Conservation (phyloP, 495 filamentous ascomycete genomes). For the Aspergillus mulundensis region DNA sequence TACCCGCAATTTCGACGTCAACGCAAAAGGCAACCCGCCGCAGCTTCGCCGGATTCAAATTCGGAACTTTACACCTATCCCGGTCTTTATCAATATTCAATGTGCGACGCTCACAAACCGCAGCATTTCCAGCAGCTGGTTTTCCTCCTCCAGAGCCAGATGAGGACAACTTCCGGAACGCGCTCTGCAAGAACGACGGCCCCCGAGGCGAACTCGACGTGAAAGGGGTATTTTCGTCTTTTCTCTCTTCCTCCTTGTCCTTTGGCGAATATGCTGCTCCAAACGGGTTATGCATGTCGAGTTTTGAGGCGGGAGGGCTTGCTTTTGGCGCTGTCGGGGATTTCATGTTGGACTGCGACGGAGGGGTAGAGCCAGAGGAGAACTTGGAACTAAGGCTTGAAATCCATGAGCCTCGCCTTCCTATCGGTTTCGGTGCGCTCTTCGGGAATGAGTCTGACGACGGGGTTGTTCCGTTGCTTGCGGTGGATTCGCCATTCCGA, state of each 20-base stretch:
- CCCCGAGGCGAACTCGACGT: slow-evolving; percentile 64
- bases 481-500: slow-evolving; percentile 16
- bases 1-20: slow-evolving; percentile 91
- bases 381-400: slow-evolving; percentile 91
- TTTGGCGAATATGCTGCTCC: slow-evolving; percentile 53
- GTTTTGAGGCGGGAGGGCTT: slow-evolving; percentile 32
- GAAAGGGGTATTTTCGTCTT: slow-evolving; percentile 54
- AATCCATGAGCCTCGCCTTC: slow-evolving; percentile 81
- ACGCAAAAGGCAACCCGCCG: slow-evolving; percentile 90
- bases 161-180: slow-evolving; percentile 75
- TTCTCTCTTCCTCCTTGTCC: slow-evolving; percentile 52
- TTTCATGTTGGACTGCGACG: slow-evolving; percentile 42
- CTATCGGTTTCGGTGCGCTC: slow-evolving; percentile 37
- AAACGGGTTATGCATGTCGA: slow-evolving; percentile 44
- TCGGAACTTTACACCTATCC: slow-evolving; percentile 72
- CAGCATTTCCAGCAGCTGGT: slow-evolving; percentile 46
- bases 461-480: slow-evolving; percentile 21
- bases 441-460: slow-evolving; percentile 27
- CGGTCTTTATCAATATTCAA: slow-evolving; percentile 81
- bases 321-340: slow-evolving; percentile 43
- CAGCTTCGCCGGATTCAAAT: slow-evolving; percentile 75
- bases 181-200: slow-evolving; percentile 73
- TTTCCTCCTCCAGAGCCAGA: slow-evolving; percentile 52
- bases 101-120: slow-evolving; percentile 65
- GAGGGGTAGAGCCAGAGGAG: slow-evolving; percentile 59